phyloP scores from a whole-genome alignment of 169 alveolate species.

The Theileria sp. region DNA sequence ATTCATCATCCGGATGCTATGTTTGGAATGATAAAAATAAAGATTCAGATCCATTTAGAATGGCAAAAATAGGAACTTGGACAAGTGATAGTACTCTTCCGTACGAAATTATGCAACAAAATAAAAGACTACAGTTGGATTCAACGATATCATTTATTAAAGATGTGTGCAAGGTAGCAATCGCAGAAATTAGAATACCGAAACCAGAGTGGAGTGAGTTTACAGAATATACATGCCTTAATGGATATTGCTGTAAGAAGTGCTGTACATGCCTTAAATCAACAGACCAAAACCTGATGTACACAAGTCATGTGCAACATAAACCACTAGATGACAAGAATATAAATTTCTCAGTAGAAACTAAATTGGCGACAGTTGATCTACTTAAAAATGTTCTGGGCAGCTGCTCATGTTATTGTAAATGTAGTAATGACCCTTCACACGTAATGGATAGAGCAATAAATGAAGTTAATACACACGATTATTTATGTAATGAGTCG shows the following conservation, averaged over 20 bases:
- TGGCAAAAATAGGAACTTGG: conserved; percentile 59
- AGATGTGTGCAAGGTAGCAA: conserved; percentile 54
- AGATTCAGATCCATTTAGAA: neutral
- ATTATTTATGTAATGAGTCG: conserved; percentile 6
- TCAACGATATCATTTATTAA: conserved; percentile 25
- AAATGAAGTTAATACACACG: conserved; percentile 5
- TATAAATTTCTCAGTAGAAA: conserved; percentile 34
- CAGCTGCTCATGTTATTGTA: conserved; percentile 48
- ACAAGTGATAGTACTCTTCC: conserved; percentile 30
- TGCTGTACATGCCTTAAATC: conserved; percentile 46
- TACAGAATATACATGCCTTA: conserved; percentile 40
- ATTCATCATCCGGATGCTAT: conserved; percentile 59
- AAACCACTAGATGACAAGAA: conserved; percentile 4
- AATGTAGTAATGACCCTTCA: conserved; percentile 28
- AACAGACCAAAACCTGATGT: neutral
- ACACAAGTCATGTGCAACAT: neutral
- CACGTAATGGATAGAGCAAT: conserved; percentile 41
- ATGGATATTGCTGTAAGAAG: conserved; percentile 53
- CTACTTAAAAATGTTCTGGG: conserved; percentile 39
- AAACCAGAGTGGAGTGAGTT: conserved; percentile 56
- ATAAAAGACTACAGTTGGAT: conserved; percentile 14
- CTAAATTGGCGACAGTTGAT: conserved; percentile 40
- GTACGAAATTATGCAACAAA: conserved; percentile 17
- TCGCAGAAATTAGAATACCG: conserved; percentile 61
- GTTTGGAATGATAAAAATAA: conserved; percentile 29